These are phyloP conservation scores for Magnaporthiopsis incrustans DNA, from an alignment of 2,329 filamentous ascomycete genomes.

Conservation along the genomic window DNA sequence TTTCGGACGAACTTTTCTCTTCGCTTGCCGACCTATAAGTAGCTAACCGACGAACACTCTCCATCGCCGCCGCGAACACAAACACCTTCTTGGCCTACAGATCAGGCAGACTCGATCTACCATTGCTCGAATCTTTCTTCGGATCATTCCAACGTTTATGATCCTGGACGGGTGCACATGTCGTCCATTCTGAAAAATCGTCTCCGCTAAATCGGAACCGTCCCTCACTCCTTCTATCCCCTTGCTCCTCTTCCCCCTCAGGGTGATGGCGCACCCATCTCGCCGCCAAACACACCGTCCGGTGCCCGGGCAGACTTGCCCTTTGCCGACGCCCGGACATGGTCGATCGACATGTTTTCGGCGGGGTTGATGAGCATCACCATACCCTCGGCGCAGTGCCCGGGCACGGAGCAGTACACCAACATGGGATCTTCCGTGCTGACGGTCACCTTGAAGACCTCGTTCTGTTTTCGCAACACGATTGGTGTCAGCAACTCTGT, in stretches of 20 bases:
- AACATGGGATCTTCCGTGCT: conserved; percentile 11
- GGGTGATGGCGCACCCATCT: background rate
- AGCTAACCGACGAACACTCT: no score
- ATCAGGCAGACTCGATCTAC: no score
- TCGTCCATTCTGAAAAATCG: background rate
- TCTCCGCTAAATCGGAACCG: background rate
- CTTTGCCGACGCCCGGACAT: conserved; percentile 8
- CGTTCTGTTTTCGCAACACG: background rate
- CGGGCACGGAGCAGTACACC: conserved; percentile 14
- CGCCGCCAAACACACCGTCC: conserved; percentile 8
- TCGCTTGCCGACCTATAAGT: no score
- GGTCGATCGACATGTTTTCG: conserved; percentile 6
- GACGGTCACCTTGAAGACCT: conserved; percentile 13
- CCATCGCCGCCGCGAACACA: no score
- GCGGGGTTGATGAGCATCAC: conserved; percentile 13
- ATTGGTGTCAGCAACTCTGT: background rate
- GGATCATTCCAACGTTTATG: no score
- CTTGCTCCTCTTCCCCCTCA: background rate
- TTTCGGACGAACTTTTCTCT: no score
- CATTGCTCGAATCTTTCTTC: no score
- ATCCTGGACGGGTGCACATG: no score
- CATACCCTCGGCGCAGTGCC: conserved; percentile 15
- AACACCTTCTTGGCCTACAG: no score
- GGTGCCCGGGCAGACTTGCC: conserved; percentile 9
- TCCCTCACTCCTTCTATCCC: background rate